Base-by-base conservation (phyloP, 257 asterid genomes). In the Osmanthus fragrans region DNA sequence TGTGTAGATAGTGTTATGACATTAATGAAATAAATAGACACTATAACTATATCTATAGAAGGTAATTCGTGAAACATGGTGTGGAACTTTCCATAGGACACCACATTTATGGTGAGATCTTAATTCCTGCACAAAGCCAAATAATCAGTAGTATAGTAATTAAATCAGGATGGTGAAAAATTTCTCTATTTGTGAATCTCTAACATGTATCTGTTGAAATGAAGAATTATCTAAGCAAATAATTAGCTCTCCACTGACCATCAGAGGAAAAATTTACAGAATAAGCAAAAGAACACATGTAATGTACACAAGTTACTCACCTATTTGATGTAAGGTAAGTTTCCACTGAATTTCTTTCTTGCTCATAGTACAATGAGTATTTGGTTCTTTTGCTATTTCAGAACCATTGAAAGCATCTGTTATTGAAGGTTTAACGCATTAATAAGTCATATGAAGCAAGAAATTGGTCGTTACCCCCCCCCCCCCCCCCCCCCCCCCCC, bases 271-370 rank as follows among this genome's bases (percentile, higher is more conserved):
- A 63, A 23, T 4, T 27, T 10, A 63, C n/a, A 51, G 77, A 34
- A 23, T 9, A 4, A 79, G 25, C 65, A 69, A 30, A 49, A 12
- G 30, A 63, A 29, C 72, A 76, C 60, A 64, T 3, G 8, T 45
- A 76, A 66, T 60, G 66, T 39, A 63, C 15, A 77, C 54, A 56
- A 78, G 74, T 30, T 30, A 87, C 88, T 66, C 81, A 95, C 99
- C 99, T 91, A 93, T 95, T 84, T 95, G 99, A 86, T 94, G 98
- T 78, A 94, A 87, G 36, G 91, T 87, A 75, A 90, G 98, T 82
- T 94, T 92, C 98, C 98, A 95, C 76, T 93, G 90, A 81, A 93
- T 91, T 77, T 91, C 94, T 85, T 89, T 91, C 86, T 89, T 90
- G 89, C 89, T 93, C 81, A 80, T 69, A 8, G 84, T 67, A 77